These are phyloP conservation scores for Aspergillus egyptiacus DNA, from an alignment of 495 filamentous ascomycete species.

Conservation along the genomic window DNA sequence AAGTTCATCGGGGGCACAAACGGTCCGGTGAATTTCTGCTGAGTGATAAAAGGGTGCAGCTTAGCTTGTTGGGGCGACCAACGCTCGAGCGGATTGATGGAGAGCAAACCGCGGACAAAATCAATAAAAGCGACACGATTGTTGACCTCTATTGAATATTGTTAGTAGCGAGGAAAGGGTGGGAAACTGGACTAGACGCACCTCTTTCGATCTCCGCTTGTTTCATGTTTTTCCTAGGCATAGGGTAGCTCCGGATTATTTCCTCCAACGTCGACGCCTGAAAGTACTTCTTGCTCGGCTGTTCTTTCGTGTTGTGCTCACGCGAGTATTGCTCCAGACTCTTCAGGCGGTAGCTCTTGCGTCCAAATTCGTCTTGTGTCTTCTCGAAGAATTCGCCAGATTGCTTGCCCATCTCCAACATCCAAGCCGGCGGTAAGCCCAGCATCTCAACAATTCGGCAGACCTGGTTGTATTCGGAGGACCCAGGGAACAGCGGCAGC, in stretches of 20 bases:
- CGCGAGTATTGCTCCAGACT: slow-evolving; percentile 95
- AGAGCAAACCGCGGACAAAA: slow-evolving; percentile 91
- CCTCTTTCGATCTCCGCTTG: slow-evolving; percentile 92
- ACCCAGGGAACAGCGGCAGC: slow-evolving; percentile 91
- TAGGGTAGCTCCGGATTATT: slow-evolving; percentile 93
- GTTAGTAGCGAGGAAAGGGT: slow-evolving; percentile 19
- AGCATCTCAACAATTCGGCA: slow-evolving; percentile 98
- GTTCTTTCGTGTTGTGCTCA: slow-evolving; percentile 93
- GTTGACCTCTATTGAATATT: slow-evolving; percentile 70
- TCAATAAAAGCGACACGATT: slow-evolving; percentile 98
- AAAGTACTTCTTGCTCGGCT: slow-evolving; percentile 99
- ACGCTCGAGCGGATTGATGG: slow-evolving; percentile 91
- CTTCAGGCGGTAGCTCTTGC: slow-evolving; percentile 87
- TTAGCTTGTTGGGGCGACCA: slow-evolving; percentile 99
- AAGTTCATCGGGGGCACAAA: slow-evolving; percentile 98
- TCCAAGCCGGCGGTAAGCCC: slow-evolving; percentile 93
- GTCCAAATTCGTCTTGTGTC: slow-evolving; percentile 81
- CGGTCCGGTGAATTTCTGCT: slow-evolving; percentile 91
- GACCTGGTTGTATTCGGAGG: slow-evolving; percentile 98
- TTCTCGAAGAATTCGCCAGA: slow-evolving; percentile 98
- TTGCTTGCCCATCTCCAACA: slow-evolving; percentile 99
- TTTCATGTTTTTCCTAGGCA: slow-evolving; percentile 99
- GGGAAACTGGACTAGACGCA: slow-evolving; percentile 38
- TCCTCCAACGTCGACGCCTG: slow-evolving; percentile 87
- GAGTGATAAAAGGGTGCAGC: slow-evolving; percentile 96